Percentiles rank a stretch among this genome's conserved stretches.
Evolutionary conservation across 163 green algal genomes (phyloP).

Genomic region (Trebouxiophyceae sp.): DNA sequence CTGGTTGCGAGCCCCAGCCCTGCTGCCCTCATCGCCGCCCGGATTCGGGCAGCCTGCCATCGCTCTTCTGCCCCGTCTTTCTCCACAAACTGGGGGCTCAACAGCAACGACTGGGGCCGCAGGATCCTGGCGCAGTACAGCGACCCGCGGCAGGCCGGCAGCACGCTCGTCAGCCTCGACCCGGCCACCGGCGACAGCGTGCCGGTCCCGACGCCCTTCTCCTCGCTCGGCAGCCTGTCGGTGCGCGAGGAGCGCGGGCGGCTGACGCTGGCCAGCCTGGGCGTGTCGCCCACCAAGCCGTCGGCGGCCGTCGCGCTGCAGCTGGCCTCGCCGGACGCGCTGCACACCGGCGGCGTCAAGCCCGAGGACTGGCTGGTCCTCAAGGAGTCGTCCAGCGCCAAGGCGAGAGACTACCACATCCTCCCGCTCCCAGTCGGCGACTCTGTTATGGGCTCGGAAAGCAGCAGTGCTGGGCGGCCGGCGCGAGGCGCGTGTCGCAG

Average conservation of each 20-base stretch:
- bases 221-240: constrained; percentile 17
- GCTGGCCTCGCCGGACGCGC: constrained; percentile 12
- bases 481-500: too few relatives aligned
- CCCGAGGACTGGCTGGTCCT: constrained; percentile 28
- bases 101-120: too few relatives aligned
- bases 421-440: too few relatives aligned
- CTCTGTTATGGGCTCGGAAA: too few relatives aligned
- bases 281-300: constrained; percentile 18
- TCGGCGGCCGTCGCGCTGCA: constrained; percentile 27
- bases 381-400: constrained; percentile 23
- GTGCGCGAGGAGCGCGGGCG: constrained; percentile 11
- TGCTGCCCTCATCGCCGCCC: too few relatives aligned
- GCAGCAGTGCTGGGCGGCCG: too few relatives aligned
- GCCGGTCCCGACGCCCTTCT: constrained; percentile 23
- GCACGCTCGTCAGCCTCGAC: constrained; percentile 15
- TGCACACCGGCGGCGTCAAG: constrained; percentile 10
- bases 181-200: background rate
- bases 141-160: constrained; percentile 29
- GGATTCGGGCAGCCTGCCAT: too few relatives aligned
- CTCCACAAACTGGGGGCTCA: too few relatives aligned
- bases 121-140: constrained; percentile 29
- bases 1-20: too few relatives aligned
- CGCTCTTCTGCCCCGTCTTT: too few relatives aligned
- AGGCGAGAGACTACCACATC: constrained; percentile 13
- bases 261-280: constrained; percentile 24